These are phyloP conservation scores for Clavariopsis aquatica DNA, from an alignment of 495 filamentous ascomycete species.

Conservation along the genomic window DNA sequence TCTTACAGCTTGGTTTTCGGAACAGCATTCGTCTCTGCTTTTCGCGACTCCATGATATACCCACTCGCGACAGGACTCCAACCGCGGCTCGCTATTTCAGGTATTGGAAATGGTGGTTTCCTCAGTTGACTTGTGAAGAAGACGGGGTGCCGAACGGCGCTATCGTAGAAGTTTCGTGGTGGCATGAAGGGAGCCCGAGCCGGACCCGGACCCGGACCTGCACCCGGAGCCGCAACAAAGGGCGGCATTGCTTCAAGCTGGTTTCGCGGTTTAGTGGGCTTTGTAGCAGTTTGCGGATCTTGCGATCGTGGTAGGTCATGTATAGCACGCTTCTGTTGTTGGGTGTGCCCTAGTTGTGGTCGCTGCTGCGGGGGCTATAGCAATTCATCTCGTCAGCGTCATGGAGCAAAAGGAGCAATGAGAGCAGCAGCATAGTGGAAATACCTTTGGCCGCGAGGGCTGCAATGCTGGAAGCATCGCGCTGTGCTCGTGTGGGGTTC, in stretches of 20 bases:
- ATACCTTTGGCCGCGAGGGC: slow-evolving; percentile 43
- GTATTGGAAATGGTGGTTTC: slow-evolving; percentile 45
- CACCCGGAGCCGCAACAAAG: slow-evolving; percentile 10
- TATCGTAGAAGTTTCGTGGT: slow-evolving; percentile 36
- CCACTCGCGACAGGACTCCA: slow-evolving; percentile 36
- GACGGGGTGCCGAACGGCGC: slow-evolving; percentile 45
- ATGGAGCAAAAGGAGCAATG: neutral
- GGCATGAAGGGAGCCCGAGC: slow-evolving; percentile 7
- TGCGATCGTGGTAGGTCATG: slow-evolving; percentile 9
- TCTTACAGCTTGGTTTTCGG: slow-evolving; percentile 34
- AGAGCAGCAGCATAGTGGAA: neutral
- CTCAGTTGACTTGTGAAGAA: slow-evolving; percentile 45
- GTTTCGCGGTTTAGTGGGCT: slow-evolving; percentile 15
- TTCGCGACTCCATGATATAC: slow-evolving; percentile 33
- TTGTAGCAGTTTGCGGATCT: neutral
- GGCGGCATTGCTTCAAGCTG: slow-evolving; percentile 48
- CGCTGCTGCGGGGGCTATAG: slow-evolving; percentile 8
- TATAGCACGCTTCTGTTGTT: slow-evolving; percentile 38
- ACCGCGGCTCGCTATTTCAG: slow-evolving; percentile 22
- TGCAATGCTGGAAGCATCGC: slow-evolving; percentile 43
- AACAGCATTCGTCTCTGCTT: slow-evolving; percentile 1
- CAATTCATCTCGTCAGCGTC: neutral
- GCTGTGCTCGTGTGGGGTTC: slow-evolving; percentile 12
- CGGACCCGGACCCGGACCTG: too few relatives aligned
- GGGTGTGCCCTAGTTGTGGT: slow-evolving; percentile 20